Percentiles rank a stretch among this genome's conserved stretches.
Conservation (phyloP, 2,329 filamentous ascomycete genomes). For the Daldinia eschscholtzii region DNA sequence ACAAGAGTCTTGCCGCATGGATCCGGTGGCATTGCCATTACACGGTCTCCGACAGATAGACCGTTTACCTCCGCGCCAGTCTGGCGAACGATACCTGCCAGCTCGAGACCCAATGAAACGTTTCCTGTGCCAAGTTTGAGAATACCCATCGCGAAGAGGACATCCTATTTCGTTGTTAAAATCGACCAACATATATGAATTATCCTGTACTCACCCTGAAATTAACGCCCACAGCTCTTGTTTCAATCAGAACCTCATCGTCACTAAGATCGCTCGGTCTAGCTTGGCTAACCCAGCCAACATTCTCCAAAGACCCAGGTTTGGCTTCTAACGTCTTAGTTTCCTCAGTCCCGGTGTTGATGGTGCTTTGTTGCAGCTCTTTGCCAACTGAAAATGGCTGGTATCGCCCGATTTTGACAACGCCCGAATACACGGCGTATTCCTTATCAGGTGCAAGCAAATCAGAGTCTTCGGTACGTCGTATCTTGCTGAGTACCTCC, state of each 20-base stretch:
- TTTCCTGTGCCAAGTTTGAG: background rate
- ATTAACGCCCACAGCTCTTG: constrained; percentile 54
- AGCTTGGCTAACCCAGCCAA: constrained; percentile 12
- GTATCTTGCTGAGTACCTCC: background rate
- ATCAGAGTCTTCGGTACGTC: background rate
- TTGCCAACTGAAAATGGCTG: constrained; percentile 24
- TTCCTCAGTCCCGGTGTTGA: background rate
- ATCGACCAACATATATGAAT: background rate
- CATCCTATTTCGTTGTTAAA: background rate
- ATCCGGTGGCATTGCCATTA: constrained; percentile 33
- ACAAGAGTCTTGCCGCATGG: constrained; percentile 27
- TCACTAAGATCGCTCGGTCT: constrained; percentile 11
- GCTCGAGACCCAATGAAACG: background rate
- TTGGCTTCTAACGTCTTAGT: background rate
- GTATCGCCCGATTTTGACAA: background rate
- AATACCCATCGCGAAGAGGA: constrained; percentile 4
- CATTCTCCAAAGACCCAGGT: constrained; percentile 39
- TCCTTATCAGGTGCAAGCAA: background rate
- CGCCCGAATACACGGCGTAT: background rate
- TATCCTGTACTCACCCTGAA: constrained; percentile 49
- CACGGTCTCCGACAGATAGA: constrained; percentile 34
- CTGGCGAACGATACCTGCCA: background rate
- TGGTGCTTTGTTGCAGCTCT: constrained; percentile 41
- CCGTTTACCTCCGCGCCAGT: constrained; percentile 30
- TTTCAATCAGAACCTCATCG: constrained; percentile 53